Evolutionary conservation across 148 eudicot species (phyloP).

Genomic region (Diospyros kaki): DNA sequence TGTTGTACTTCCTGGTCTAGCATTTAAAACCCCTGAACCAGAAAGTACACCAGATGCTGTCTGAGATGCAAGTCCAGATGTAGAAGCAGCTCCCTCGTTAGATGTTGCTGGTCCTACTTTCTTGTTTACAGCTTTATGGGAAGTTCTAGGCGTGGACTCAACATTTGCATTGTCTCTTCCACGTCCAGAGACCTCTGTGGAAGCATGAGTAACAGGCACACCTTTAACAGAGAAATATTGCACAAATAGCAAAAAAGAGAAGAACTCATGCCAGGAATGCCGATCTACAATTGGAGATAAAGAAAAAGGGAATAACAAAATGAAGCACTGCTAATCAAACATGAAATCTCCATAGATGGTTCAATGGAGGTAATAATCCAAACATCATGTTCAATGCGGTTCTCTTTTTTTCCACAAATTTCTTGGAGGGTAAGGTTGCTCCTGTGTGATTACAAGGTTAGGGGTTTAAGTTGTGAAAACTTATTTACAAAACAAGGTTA

Average conservation of each 20-base stretch:
- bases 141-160: conserved; percentile 51
- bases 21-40: conserved; percentile 94
- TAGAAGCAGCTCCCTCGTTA: conserved; percentile 69
- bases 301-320: conserved; percentile 5
- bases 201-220: conserved; percentile 5
- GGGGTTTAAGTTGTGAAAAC: too few species aligned
- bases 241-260: not conserved
- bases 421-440: too few species aligned
- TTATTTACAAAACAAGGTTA: too few species aligned
- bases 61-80: conserved; percentile 81
- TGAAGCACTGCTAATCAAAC: not conserved
- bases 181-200: conserved; percentile 80
- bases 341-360: not conserved
- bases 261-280: not conserved
- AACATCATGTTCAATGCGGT: too few species aligned
- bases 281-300: not conserved
- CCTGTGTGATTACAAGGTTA: too few species aligned
- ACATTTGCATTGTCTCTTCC: conserved; percentile 71
- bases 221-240: conserved; percentile 4
- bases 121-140: conserved; percentile 50
- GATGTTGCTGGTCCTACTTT: conserved; percentile 46
- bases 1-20: conserved; percentile 92
- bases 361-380: not conserved
- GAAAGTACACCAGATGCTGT: conserved; percentile 93
- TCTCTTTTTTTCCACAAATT: too few species aligned